A percentile compares a stretch with the other conserved stretches of the same genome.
These are phyloP conservation scores for Trichomonas tenax DNA, from an alignment of 208 protist genomes.

Conservation along the genomic window DNA sequence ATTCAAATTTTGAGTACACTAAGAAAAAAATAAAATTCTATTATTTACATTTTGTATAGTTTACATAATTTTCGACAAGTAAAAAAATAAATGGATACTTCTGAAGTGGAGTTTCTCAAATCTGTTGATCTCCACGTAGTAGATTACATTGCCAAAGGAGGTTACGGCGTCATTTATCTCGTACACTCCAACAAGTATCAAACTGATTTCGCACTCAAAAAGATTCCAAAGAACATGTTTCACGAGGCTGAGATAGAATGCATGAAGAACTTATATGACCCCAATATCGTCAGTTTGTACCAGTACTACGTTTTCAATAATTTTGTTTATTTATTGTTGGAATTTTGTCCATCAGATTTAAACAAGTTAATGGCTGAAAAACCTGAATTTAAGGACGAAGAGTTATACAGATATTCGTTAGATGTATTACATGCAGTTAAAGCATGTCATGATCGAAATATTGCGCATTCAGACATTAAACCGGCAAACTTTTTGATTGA, in stretches of 20 bases:
- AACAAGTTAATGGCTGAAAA: background rate
- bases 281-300: background rate
- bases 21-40: too few species aligned
- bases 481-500: background rate
- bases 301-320: background rate
- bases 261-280: background rate
- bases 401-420: background rate
- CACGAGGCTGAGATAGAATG: background rate
- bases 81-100: background rate
- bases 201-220: background rate
- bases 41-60: too few species aligned
- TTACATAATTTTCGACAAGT: too few species aligned
- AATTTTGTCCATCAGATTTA: background rate
- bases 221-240: background rate
- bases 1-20: too few species aligned
- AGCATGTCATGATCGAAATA: background rate
- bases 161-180: background rate
- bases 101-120: background rate
- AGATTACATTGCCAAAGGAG: background rate
- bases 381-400: background rate
- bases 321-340: background rate
- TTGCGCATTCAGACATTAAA: background rate
- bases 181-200: background rate
- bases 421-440: background rate
- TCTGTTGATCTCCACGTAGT: background rate